These are phyloP conservation scores for Carnegiea gigantea DNA, from an alignment of 179 eudicot species.

Conservation along the genomic window DNA sequence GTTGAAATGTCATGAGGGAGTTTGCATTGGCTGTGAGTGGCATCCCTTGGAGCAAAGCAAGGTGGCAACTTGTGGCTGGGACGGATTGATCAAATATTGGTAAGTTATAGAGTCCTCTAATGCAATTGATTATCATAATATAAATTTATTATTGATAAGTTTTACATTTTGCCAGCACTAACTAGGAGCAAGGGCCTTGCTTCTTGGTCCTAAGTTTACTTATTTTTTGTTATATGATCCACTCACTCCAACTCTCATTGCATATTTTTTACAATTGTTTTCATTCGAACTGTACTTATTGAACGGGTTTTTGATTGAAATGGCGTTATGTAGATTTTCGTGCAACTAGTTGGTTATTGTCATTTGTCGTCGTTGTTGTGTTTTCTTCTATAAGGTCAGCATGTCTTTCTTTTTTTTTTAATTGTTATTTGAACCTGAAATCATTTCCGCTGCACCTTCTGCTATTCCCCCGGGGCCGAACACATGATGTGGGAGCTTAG, in stretches of 20 bases:
- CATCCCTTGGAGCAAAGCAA: slow-evolving; percentile 95
- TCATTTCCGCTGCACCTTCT: too few species aligned
- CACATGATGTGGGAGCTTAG: too few species aligned
- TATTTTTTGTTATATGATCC: too few species aligned
- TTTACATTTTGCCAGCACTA: not conserved
- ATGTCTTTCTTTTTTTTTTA: not conserved
- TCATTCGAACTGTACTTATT: not conserved
- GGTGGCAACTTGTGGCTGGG: slow-evolving; percentile 99
- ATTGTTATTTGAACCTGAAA: not conserved
- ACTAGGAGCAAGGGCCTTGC: not conserved
- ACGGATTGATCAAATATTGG: slow-evolving; percentile 95
- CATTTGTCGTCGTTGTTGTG: not conserved
- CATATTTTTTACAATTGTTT: not conserved
- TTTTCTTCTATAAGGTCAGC: too few species aligned
- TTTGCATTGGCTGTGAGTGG: slow-evolving; percentile 89
- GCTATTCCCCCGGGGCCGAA: too few species aligned
- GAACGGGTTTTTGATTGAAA: not conserved
- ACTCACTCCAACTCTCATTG: not conserved
- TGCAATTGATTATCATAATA: slow-evolving; percentile 4
- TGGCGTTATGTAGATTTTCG: not conserved
- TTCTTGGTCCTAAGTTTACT: not conserved
- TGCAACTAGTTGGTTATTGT: not conserved
- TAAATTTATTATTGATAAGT: not conserved
- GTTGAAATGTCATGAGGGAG: slow-evolving; percentile 87
- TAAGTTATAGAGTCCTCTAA: slow-evolving; percentile 31